Base-by-base conservation (phyloP, 352 stramenopile genomes). In the Peronospora farinosa region DNA sequence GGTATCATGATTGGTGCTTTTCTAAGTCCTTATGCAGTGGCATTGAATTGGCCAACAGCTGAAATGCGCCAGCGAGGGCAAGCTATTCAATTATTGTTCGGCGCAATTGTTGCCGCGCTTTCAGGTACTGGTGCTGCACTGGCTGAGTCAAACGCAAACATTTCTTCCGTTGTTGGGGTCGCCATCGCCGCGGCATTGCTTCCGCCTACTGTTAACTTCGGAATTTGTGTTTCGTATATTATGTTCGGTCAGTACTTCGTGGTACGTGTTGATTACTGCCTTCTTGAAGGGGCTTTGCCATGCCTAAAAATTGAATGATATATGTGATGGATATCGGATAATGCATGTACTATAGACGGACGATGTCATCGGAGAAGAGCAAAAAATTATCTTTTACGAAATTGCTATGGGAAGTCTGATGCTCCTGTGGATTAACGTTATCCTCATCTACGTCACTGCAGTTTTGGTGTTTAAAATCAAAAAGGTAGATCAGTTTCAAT, bases 381-480 rank as follows among this genome's bases (percentile, higher is more conserved):
- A 91, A 45, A 88, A 86, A 37, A 66, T 88, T 32, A 71, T 92
- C 21, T 94, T 92, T 57, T 89, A 88, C 33, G 83, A 94, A 51
- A 94, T 94, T 38, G 80, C 83, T 13, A 77, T 91, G 17, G 83
- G 78, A 7, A 94, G 80, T 45, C 62, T 73, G 25, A 73, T 92
- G 68, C 74, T 94, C 3, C 53, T 92, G 51, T 91, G 80, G 80
- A 89, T 94, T 47, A 94, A 94, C 50, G 76, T 93, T 28, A 63
- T 90, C 58, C 86, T 93, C 47, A 93, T 93, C 51, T 93, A 93
- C 65, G 65, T 90, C 42, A 87, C 77, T 21, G 83, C 83, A 19
- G 80, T 92, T 15, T 39, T 90, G n/a, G 78, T 94, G 11, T 94
- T 94, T 60, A 94, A 94, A 54, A 82, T 91, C 47, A 94, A 94